Base-by-base conservation (phyloP, 2,329 filamentous ascomycete species). In the Parascedosporium putredinis region DNA sequence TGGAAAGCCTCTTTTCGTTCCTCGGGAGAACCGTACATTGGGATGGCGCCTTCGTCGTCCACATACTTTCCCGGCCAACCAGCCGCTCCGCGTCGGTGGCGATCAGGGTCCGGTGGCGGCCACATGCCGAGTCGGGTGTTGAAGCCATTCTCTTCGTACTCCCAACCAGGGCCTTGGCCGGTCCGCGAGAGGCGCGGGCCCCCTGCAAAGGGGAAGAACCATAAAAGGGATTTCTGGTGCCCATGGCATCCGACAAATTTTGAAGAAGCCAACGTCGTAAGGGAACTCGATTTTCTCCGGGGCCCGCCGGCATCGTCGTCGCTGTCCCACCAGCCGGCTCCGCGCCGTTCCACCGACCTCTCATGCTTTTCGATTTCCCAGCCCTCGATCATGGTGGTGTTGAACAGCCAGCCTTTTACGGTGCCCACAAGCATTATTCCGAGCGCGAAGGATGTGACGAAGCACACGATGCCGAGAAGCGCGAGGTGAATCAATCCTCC, bases 381-480 rank as follows among this genome's bases (percentile, higher is more conserved):
- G 53, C 75, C 74, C 65, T 94, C 88, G 58, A 94, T 93, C 62
- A 86, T 88, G 22, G 86, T 91, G 14, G 75, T 80, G 66, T 90
- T 90, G 53, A 83, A 71, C 3, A 75, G 58, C 61, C 86, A 81
- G 50, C 73, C 74, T 62, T 76, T 78, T 1, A 77, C 51, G 0
- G 82, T 80, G 5, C 79, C 77, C n/a, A 75, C 62, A 3, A 89
- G 67, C 53, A 93, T 74, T 33, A 93, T 71, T 1, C 67, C 66
- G 1, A 93, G 71, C 0, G 74, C 78, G 47, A 89, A 72, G 7
- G 78, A 68, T 0, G 80, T 79, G 29, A 82, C 60, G 44, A 74
- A 73, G 58, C 79, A 79, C 12, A 75, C 64, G n/a, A 83, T 60
- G 0, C 71, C 62, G 1, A 88, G 67, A 5, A 82, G 52, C 47